phyloP scores from a whole-genome alignment of 1,284 basidiomycete genomes.

The Ganoderma lucidum region DNA sequence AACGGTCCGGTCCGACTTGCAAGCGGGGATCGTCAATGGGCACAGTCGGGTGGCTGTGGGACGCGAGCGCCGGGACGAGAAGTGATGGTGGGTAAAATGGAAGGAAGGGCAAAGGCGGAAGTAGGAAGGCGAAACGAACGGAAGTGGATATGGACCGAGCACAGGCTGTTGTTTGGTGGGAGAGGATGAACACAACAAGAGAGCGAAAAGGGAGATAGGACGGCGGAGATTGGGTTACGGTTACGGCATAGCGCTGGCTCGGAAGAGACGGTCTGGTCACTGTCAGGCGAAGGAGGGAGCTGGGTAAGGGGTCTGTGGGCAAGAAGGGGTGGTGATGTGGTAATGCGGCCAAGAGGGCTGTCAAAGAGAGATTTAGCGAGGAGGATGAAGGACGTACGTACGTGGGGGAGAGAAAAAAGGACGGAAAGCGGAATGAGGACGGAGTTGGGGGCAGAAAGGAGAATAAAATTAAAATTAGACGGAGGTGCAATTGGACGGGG shows the following conservation, averaged over 20 bases:
- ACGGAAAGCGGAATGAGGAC: neutral
- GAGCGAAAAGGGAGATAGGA: conserved; percentile 7
- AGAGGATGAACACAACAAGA: too few species aligned
- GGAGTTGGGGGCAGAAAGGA: neutral
- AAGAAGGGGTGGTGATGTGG: conserved; percentile 12
- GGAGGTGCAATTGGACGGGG: neutral
- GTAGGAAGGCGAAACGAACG: neutral
- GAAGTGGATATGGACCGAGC: neutral
- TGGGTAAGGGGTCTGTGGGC: neutral
- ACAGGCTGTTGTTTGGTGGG: neutral
- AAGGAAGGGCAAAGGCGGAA: neutral
- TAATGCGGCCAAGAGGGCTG: neutral
- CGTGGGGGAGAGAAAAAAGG: neutral
- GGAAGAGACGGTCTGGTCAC: neutral
- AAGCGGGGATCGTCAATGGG: neutral
- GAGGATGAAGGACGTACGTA: neutral
- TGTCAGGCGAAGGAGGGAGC: neutral
- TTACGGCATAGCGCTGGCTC: neutral
- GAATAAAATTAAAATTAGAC: neutral
- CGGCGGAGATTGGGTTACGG: neutral
- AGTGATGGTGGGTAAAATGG: neutral
- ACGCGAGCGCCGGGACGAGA: neutral
- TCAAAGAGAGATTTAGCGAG: neutral
- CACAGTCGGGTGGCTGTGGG: conserved; percentile 6
- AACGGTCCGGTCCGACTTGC: neutral